Evolutionary conservation across 2,329 filamentous ascomycete genomes (phyloP).

Genomic region (Xylaria sp.): DNA sequence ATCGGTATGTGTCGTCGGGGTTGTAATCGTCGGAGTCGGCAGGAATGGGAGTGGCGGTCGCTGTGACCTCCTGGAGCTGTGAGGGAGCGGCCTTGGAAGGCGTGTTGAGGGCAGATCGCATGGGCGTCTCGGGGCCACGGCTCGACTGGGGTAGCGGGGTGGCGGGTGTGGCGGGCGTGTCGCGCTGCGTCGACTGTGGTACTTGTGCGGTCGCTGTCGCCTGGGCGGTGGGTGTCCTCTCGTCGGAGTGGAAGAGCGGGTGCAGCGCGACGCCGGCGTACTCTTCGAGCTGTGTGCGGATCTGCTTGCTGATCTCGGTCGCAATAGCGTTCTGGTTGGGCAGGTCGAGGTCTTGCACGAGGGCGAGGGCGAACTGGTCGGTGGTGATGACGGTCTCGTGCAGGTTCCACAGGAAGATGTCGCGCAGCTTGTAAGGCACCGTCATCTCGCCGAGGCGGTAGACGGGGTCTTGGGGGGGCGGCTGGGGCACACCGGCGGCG

Average conservation of each 20-base stretch:
- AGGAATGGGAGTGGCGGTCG: constrained; percentile 72
- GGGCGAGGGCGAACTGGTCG: constrained; percentile 90
- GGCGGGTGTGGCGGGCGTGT: constrained; percentile 57
- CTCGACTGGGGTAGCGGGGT: constrained; percentile 53
- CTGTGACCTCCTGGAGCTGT: constrained; percentile 69
- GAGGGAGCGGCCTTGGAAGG: constrained; percentile 61
- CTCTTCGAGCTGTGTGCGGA: constrained; percentile 93
- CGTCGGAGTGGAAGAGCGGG: constrained; percentile 80
- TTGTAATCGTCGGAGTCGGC: constrained; percentile 80
- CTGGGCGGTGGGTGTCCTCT: constrained; percentile 42
- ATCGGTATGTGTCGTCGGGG: constrained; percentile 93
- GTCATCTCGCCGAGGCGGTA: constrained; percentile 84
- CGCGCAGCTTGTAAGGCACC: constrained; percentile 87
- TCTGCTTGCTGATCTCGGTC: constrained; percentile 89
- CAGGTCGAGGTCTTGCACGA: constrained; percentile 93
- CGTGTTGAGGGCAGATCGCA: constrained; percentile 63
- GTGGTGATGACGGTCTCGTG: constrained; percentile 95
- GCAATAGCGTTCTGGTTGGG: constrained; percentile 78
- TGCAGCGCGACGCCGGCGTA: constrained; percentile 95
- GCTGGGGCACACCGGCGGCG: constrained; percentile 55
- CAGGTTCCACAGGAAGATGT: constrained; percentile 97
- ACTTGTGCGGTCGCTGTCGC: constrained; percentile 28
- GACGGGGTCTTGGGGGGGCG: constrained; percentile 58
- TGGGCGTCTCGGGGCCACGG: constrained; percentile 68
- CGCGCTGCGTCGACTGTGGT: constrained; percentile 46